Base-by-base conservation (phyloP, 441 rosid genomes). In the Corymbia citriodora region DNA sequence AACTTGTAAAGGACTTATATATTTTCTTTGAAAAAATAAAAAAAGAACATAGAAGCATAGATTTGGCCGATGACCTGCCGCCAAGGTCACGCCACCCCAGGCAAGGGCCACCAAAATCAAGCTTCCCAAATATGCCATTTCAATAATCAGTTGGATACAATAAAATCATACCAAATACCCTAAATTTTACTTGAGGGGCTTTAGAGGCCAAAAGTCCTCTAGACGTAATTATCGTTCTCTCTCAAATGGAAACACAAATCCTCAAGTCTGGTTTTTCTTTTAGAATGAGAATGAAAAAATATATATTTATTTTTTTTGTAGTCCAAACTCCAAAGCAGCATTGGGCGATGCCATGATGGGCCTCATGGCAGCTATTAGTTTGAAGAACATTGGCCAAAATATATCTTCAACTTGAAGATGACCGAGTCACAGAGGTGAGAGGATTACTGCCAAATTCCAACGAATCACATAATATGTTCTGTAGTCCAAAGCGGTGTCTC, bases 11-110 rank as follows among this genome's bases (percentile, higher is more conserved):
- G 45, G 45, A 40, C 45, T 40, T 40, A 2, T 2, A 40, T 40
- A 40, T 40, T 40, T 40, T 40, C 45, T 40, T 40, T 40, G 45
- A 40, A 40, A 40, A 4, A 40, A 40, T n/a, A n/a, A n/a, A n/a
- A n/a, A 40, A 40, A 14, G 27, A 23, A 79, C 1, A 2, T 23
- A 17, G n/a, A 45, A 79, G 52, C n/a, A 79, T 21, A 12, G 17
- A 40, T 36, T 2, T 36, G 4, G 27, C 15, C 82, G 45, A 79
- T 79, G 85, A 6, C 85, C 16, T 21, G 4, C 23, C 27, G 16
- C 10, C 9, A 0, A 68, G 23, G 7, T 68, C 0, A 15, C 40
- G 16, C 2, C 11, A 16, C 40, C 29, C 8, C 8, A 40, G 9
- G 52, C 3, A 52, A 21, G 17, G 52, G 85, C n/a, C 48, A 23